Evolutionary conservation across 495 filamentous ascomycete genomes (phyloP).

Genomic region (Wilcoxina mikolae): DNA sequence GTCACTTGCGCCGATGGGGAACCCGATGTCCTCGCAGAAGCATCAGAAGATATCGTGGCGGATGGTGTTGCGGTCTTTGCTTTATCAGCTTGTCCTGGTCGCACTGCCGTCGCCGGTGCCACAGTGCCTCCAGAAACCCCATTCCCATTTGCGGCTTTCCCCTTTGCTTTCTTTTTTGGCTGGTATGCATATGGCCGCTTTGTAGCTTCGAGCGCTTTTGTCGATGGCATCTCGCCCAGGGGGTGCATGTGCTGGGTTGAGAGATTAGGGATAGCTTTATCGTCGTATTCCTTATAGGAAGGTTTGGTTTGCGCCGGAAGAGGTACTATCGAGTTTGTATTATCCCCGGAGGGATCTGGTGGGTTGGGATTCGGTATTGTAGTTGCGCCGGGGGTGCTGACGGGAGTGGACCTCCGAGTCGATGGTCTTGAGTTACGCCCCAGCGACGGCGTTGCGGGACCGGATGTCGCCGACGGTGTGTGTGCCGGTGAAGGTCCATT

Average conservation of each 20-base stretch:
- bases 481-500: slow-evolving; percentile 8
- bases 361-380: slow-evolving; percentile 11
- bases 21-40: slow-evolving; percentile 12
- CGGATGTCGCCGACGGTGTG: slow-evolving; percentile 14
- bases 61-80: slow-evolving; percentile 4
- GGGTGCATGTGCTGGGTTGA: slow-evolving; percentile 26
- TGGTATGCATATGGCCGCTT: slow-evolving; percentile 13
- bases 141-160: slow-evolving; percentile 1
- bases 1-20: slow-evolving; percentile 15
- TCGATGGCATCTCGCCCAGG: slow-evolving; percentile 24
- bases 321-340: slow-evolving; percentile 25
- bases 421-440: slow-evolving; percentile 22
- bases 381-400: slow-evolving; percentile 17
- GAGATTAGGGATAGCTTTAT: slow-evolving; percentile 17
- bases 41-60: slow-evolving; percentile 9
- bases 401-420: slow-evolving; percentile 28
- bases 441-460: not conserved
- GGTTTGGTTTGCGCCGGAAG: slow-evolving; percentile 24
- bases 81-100: not conserved
- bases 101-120: not conserved
- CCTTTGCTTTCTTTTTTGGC: slow-evolving; percentile 22
- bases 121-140: not conserved
- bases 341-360: slow-evolving; percentile 16
- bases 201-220: slow-evolving; percentile 23
- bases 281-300: slow-evolving; percentile 29